A percentile compares a stretch with the other conserved stretches of the same genome.
Evolutionary conservation across 2,329 filamentous ascomycete species (phyloP).

Genomic region (Ophiostoma pallidulum): DNA sequence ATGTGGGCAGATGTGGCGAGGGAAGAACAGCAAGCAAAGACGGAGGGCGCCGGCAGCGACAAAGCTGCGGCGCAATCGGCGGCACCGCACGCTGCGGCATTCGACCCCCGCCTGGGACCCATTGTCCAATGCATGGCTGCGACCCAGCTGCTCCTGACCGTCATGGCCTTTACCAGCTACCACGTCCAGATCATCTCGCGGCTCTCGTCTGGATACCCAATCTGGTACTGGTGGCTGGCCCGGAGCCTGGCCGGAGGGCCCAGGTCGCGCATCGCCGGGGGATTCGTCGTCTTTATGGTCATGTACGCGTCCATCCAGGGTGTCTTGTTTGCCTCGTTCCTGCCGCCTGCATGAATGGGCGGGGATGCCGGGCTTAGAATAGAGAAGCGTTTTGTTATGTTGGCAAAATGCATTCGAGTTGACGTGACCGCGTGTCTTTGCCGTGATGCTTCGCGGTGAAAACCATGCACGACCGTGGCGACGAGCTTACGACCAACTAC

Average conservation of each 20-base stretch:
- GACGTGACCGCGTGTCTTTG: too few relatives aligned
- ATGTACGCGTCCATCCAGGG: slow-evolving; percentile 79
- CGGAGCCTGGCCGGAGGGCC: slow-evolving; percentile 21
- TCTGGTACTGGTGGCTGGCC: slow-evolving; percentile 82
- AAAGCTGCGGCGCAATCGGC: neutral
- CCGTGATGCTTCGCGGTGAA: too few relatives aligned
- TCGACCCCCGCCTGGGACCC: slow-evolving; percentile 16
- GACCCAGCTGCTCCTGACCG: slow-evolving; percentile 61
- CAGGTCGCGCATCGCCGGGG: slow-evolving; percentile 16
- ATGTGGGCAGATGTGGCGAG: slow-evolving; percentile 19
- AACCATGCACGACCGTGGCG: too few relatives aligned
- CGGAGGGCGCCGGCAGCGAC: slow-evolving; percentile 6
- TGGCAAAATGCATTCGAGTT: too few relatives aligned
- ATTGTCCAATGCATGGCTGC: slow-evolving; percentile 53
- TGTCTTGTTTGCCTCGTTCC: slow-evolving; percentile 76
- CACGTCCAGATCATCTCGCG: slow-evolving; percentile 93
- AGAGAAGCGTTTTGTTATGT: neutral
- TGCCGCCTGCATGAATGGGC: slow-evolving; percentile 64
- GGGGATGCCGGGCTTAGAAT: neutral
- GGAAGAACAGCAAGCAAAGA: neutral
- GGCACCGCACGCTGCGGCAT: neutral
- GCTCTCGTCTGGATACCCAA: slow-evolving; percentile 75
- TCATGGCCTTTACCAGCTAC: slow-evolving; percentile 66
- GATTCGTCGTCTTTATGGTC: slow-evolving; percentile 57
- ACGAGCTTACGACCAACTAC: too few relatives aligned